phyloP scores from a whole-genome alignment of 1,284 basidiomycete species.

The Ustilago vetiveriae region DNA sequence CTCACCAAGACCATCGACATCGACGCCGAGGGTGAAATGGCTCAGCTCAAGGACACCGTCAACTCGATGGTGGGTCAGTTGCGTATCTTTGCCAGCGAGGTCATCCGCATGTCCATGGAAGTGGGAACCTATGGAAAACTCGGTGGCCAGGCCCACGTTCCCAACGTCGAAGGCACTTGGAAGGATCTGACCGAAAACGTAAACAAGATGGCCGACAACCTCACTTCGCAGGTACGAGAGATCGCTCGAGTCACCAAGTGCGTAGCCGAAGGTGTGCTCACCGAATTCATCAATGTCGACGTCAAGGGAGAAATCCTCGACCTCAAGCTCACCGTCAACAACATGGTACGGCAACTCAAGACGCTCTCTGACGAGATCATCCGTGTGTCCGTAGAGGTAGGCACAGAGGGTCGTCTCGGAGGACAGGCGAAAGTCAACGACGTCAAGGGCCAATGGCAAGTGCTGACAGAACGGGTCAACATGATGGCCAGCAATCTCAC shows the following conservation, averaged over 20 bases:
- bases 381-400: conserved; percentile 80
- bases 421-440: conserved; percentile 81
- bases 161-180: conserved; percentile 69
- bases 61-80: conserved; percentile 90
- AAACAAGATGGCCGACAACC: conserved; percentile 69
- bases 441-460: conserved; percentile 69
- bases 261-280: conserved; percentile 90
- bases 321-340: conserved; percentile 73
- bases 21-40: conserved; percentile 90
- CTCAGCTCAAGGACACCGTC: conserved; percentile 82
- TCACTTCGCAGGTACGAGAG: conserved; percentile 64
- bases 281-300: conserved; percentile 89
- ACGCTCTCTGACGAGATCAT: conserved; percentile 71
- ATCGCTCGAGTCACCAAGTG: conserved; percentile 68
- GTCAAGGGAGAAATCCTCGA: conserved; percentile 97
- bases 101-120: conserved; percentile 67
- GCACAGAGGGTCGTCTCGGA: conserved; percentile 86
- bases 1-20: conserved; percentile 73
- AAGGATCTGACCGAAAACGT: conserved; percentile 69
- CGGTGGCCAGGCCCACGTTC: conserved; percentile 66
- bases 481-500: conserved; percentile 77
- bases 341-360: conserved; percentile 66
- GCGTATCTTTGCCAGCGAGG: conserved; percentile 83
- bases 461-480: conserved; percentile 67
- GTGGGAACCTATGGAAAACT: conserved; percentile 67